Evolutionary conservation across 768 basidiomycete species (phyloP).

Genomic region (Pilatotrama ljubarskyi): DNA sequence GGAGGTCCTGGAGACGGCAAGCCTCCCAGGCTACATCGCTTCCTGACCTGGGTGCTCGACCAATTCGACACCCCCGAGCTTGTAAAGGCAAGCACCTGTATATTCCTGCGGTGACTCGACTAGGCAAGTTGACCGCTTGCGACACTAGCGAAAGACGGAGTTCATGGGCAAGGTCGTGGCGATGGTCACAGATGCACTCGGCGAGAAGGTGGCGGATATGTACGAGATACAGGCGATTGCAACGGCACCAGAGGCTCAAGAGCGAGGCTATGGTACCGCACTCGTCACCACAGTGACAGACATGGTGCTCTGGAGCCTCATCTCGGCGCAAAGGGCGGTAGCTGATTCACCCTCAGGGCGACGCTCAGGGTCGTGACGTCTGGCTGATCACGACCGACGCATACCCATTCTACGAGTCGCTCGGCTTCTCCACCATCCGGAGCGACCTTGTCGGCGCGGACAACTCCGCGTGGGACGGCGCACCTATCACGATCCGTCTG

Average conservation of each 20-base stretch:
- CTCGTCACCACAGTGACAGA: slow-evolving; percentile 5
- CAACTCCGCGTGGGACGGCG: slow-evolving; percentile 17
- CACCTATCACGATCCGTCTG: background rate
- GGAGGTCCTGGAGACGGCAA: background rate
- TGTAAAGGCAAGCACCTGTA: background rate
- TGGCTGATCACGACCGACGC: slow-evolving; percentile 21
- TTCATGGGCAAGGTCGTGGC: background rate
- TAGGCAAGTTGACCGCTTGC: background rate
- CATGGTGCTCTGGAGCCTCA: background rate
- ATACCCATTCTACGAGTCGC: slow-evolving; percentile 17
- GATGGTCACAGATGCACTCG: background rate
- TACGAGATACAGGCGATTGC: slow-evolving; percentile 3
- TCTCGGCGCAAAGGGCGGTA: background rate
- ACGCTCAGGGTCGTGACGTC: slow-evolving; percentile 7
- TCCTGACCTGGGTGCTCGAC: background rate
- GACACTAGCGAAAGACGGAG: slow-evolving; percentile 4
- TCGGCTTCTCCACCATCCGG: slow-evolving; percentile 11
- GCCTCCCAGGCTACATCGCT: background rate
- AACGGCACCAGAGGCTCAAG: slow-evolving; percentile 13
- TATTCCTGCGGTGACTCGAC: background rate
- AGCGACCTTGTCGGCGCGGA: slow-evolving; percentile 4
- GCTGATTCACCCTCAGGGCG: slow-evolving; percentile 6
- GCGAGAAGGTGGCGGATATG: slow-evolving; percentile 10
- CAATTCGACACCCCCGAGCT: background rate
- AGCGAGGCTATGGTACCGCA: slow-evolving; percentile 18